Evolutionary conservation across 2,329 filamentous ascomycete species (phyloP), one percentile per base, ranked within the genome.

Genomic region (Aspergillus floridensis): DNA sequence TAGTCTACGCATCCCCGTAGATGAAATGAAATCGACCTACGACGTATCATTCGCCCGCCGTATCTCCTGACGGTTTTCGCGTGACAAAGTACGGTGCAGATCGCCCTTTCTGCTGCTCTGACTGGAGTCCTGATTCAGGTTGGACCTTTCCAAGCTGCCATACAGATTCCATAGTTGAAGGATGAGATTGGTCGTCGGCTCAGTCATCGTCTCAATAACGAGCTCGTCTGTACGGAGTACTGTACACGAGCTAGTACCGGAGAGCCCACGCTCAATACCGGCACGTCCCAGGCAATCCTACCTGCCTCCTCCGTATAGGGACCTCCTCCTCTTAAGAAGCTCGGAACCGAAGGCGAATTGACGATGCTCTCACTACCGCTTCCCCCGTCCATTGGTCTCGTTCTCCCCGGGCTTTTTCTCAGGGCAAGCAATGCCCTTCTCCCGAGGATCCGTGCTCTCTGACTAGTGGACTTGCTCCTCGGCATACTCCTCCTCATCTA

Each of bases 41-140:
- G 22, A 19, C 56, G 26, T 56, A 24, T 59, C 54, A 66, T 67
- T 67, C 56, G 64, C 22, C 50, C 48, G 16, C 49, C 7, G n/a
- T 21, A 14, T 57, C 55, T 60, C 58, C 60, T 62, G 50, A 60
- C 56, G 44, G 53, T 61, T 63, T 59, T 59, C 57, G 60, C 59
- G 61, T 67, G 63, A 65, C 64, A 67, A 66, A 67, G 64, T 65
- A 66, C 65, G 26, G 24, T 61, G 65, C 61, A 63, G 64, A 63
- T 65, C 59, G 60, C 51, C 35, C 44, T 57, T 58, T 35, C 48
- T 46, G 35, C 53, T 21, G 12, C 41, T 59, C 49, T 58, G 38
- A 66, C 57, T 65, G 64, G 63, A 46, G 31, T 41, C 10, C 26
- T 29, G 26, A 29, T 29, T 49, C 41, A 19, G 29, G 48, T 46